phyloP scores from a whole-genome alignment of 768 basidiomycete genomes.

The Lyophyllum atratum region DNA sequence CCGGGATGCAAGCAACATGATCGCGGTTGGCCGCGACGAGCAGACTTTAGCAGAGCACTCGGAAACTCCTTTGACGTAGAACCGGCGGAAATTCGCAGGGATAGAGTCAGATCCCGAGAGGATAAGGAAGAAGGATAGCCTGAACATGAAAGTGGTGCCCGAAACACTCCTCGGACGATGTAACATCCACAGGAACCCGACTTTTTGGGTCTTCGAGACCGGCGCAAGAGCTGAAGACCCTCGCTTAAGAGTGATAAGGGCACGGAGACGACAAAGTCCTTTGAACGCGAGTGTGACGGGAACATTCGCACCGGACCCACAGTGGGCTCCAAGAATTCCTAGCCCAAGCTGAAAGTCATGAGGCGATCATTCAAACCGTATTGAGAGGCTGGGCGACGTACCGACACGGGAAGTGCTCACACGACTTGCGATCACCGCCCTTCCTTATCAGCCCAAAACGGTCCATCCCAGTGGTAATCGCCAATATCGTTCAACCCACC shows the following conservation, averaged over 20 bases:
- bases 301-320: conserved; percentile 1
- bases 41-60: not conserved
- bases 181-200: conserved; percentile 2
- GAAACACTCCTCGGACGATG: conserved; percentile 15
- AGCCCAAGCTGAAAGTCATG: not conserved
- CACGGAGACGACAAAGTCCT: not conserved
- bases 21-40: too few species aligned
- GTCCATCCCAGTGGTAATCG: not conserved
- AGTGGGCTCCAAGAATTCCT: not conserved
- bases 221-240: not conserved
- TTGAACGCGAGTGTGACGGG: conserved; percentile 2
- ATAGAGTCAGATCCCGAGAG: not conserved
- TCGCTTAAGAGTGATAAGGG: not conserved
- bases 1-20: not conserved
- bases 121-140: conserved; percentile 11
- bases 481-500: not conserved
- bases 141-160: not conserved
- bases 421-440: not conserved
- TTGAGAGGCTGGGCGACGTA: not conserved
- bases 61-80: too few species aligned
- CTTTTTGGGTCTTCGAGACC: not conserved
- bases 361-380: not conserved
- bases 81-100: conserved; percentile 8
- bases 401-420: not conserved
- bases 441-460: not conserved